Percentiles rank a stretch among this genome's conserved stretches.
phyloP scores from a whole-genome alignment of 148 eudicot genomes.

The Cornus kousa region DNA sequence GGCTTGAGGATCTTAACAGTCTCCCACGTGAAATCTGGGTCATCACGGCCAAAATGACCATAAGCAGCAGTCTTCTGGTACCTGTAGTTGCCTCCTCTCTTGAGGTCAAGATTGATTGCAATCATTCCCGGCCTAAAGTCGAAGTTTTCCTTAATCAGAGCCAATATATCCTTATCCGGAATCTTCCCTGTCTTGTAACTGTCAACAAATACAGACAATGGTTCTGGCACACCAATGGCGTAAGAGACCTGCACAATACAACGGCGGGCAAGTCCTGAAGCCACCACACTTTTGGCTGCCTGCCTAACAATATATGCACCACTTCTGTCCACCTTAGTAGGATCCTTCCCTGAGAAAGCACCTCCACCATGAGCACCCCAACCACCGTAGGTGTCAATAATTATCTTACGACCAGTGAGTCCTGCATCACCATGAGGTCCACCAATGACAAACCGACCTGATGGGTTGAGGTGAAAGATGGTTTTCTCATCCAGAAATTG shows the following conservation, averaged over 20 bases:
- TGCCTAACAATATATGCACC: conserved; percentile 51
- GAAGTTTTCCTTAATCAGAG: conserved; percentile 45
- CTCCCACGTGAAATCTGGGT: conserved; percentile 57
- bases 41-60: conserved; percentile 54
- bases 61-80: conserved; percentile 57
- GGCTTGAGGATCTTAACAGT: conserved; percentile 48
- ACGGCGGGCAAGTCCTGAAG: conserved; percentile 45
- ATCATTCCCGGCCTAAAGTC: conserved; percentile 63
- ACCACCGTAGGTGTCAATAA: conserved; percentile 49
- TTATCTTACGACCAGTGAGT: conserved; percentile 46
- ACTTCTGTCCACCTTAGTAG: conserved; percentile 51
- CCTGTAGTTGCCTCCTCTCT: conserved; percentile 48
- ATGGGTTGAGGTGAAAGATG: conserved; percentile 51
- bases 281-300: conserved; percentile 54
- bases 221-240: conserved; percentile 53
- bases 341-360: conserved; percentile 54
- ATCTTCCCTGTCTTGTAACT: conserved; percentile 48
- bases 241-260: conserved; percentile 53
- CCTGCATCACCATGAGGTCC: conserved; percentile 59
- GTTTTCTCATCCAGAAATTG: conserved; percentile 44
- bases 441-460: conserved; percentile 51
- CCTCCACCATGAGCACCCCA: conserved; percentile 60
- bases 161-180: conserved; percentile 44
- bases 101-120: conserved; percentile 45
- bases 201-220: conserved; percentile 51